Conservation (phyloP, 2,329 filamentous ascomycete species). For the Lizonia empirigonia region DNA sequence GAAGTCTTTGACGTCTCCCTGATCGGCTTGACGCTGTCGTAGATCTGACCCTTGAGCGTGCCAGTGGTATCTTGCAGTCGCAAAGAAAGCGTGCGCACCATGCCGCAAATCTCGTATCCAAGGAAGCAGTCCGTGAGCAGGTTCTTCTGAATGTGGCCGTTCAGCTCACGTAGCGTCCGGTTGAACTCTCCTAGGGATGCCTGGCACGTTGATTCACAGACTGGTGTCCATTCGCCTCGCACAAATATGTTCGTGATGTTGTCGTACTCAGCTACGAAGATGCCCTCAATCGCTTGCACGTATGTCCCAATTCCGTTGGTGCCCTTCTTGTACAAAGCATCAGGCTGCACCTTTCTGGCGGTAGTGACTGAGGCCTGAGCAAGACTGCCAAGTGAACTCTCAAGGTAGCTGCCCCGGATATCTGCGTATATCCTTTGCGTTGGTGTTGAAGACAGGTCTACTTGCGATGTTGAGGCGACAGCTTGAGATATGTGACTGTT, state of each 20-base stretch:
- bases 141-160: conserved; percentile 85
- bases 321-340: conserved; percentile 83
- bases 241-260: conserved; percentile 87
- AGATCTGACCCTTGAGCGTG: conserved; percentile 81
- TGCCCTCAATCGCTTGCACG: conserved; percentile 81
- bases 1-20: conserved; percentile 91
- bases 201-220: conserved; percentile 80
- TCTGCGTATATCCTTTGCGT: conserved; percentile 85
- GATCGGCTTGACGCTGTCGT: conserved; percentile 85
- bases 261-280: conserved; percentile 87
- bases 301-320: conserved; percentile 93
- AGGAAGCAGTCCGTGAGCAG: conserved; percentile 91
- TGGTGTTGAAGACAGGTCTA: conserved; percentile 63
- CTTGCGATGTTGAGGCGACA: conserved; percentile 55
- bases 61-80: conserved; percentile 82
- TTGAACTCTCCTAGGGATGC: conserved; percentile 79
- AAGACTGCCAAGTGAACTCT: conserved; percentile 79
- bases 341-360: conserved; percentile 73
- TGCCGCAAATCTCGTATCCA: conserved; percentile 92
- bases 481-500: conserved; percentile 75
- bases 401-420: conserved; percentile 84
- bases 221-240: conserved; percentile 79
- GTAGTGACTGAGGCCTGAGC: conserved; percentile 81
- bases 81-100: conserved; percentile 79
- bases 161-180: conserved; percentile 85